Evolutionary conservation across 2,329 filamentous ascomycete genomes (phyloP), one percentile per base, ranked within the genome.

Genomic region (Endothia cerciana): DNA sequence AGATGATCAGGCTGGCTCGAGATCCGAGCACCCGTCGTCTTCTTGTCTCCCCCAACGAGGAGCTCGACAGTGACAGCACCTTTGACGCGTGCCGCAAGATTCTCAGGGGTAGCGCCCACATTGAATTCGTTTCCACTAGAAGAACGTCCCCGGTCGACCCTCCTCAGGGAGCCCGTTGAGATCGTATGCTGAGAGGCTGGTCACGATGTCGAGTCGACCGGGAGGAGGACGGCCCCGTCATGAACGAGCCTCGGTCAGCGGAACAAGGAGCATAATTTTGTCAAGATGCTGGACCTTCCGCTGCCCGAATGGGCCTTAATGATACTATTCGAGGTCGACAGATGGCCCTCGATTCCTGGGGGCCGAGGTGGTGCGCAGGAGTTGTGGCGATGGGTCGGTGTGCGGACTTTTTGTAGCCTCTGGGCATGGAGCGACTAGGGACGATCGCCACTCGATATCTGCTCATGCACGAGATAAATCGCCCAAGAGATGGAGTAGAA

Each of bases 181-280:
- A 11, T 49, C 10, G 8, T 49, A 22, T 49, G 45, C 10, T 22
- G 15, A 3, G 45, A 1, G 45, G 45, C 45, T 5, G 45, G 45
- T 0, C 45, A 49, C 1, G 45, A 49, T 4, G 45, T 49, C 7
- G 45, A 49, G n/a, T n/a, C n/a, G n/a, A n/a, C 22, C 25, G 45
- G 45, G 45, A 49, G 45, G 45, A 49, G 45, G 45, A 25, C 45
- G 22, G n/a, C 45, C 45, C 45, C 6, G 45, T 49, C n/a, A n/a
- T 49, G n/a, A 22, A 49, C 45, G 45, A 49, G 45, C n/a, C 22
- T n/a, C n/a, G 45, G 45, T 11, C 45, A 22, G 45, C 45, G 22
- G 45, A 49, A 49, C 19, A 22, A 25, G 45, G 45, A 25, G 2
- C 45, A 49, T 13, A 11, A 49, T 2, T 22, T 49, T n/a, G 45